Percentiles rank a stretch among this genome's conserved stretches.
phyloP scores from a whole-genome alignment of 2,329 filamentous ascomycete species.

The Diaporthe citri region DNA sequence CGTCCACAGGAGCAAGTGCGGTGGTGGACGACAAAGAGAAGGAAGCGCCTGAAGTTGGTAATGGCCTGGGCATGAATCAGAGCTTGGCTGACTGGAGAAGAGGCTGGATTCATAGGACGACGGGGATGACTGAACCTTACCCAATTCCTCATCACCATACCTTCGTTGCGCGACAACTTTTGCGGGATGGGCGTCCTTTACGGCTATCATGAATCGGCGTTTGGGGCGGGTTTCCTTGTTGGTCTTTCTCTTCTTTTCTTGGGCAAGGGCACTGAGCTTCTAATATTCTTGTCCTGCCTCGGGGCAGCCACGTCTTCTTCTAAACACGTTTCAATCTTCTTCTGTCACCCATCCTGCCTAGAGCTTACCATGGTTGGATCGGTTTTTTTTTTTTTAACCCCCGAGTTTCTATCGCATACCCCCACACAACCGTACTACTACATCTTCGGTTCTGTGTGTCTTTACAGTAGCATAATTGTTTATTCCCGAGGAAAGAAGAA shows the following conservation, averaged over 20 bases:
- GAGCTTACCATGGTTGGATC: constrained; percentile 10
- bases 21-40: constrained; percentile 55
- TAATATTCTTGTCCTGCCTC: constrained; percentile 35
- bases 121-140: constrained; percentile 33
- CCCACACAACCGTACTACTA: constrained; percentile 23
- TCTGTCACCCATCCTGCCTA: neutral
- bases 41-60: constrained; percentile 30
- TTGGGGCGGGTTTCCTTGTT: constrained; percentile 7
- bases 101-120: constrained; percentile 72
- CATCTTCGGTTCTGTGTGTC: constrained; percentile 28
- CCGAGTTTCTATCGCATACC: constrained; percentile 28
- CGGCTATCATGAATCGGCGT: constrained; percentile 38
- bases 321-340: constrained; percentile 15
- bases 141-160: neutral
- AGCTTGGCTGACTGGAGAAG: constrained; percentile 84
- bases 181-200: constrained; percentile 8
- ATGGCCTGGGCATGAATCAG: constrained; percentile 70
- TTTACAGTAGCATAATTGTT: constrained; percentile 34
- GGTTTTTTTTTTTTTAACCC: neutral
- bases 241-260: constrained; percentile 22
- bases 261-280: constrained; percentile 27
- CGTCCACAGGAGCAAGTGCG: constrained; percentile 41
- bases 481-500: neutral
- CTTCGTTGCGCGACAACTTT: neutral
- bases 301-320: constrained; percentile 7